phyloP scores from a whole-genome alignment of 2,329 filamentous ascomycete species.

The Lasiodiplodia sp. region DNA sequence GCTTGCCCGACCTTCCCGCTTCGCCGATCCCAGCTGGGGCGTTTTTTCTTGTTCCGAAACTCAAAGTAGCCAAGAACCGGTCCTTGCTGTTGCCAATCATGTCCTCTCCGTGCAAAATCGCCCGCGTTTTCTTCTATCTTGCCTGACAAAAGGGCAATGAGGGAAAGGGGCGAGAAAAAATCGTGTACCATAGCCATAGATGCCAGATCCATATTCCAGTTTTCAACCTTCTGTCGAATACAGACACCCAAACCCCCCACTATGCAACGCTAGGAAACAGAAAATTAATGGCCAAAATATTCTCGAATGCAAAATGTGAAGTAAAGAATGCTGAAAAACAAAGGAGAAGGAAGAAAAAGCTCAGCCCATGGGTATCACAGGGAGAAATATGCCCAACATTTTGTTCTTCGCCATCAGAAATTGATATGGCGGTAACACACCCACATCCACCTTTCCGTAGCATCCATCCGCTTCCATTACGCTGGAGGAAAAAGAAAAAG shows the following conservation, averaged over 20 bases:
- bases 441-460: neutral
- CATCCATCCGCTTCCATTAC: neutral
- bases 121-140: neutral
- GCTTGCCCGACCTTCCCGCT: neutral
- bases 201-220: neutral
- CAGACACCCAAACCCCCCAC: neutral
- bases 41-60: neutral
- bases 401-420: conserved; percentile 19
- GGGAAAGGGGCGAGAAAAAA: neutral
- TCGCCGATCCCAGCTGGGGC: neutral
- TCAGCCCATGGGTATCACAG: conserved; percentile 26
- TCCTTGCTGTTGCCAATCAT: neutral
- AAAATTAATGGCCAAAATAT: neutral
- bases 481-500: neutral
- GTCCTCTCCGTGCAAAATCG: neutral
- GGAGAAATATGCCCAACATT: conserved; percentile 17
- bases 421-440: conserved; percentile 3
- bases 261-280: conserved; percentile 1
- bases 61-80: neutral
- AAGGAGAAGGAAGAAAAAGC: neutral
- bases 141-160: neutral
- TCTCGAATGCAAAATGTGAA: neutral
- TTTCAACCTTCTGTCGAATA: neutral
- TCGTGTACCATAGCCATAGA: neutral
- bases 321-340: neutral